Evolutionary conservation across 2,329 filamentous ascomycete genomes (phyloP), one percentile per base, ranked within the genome.

Genomic region (Sporothrix sp.): DNA sequence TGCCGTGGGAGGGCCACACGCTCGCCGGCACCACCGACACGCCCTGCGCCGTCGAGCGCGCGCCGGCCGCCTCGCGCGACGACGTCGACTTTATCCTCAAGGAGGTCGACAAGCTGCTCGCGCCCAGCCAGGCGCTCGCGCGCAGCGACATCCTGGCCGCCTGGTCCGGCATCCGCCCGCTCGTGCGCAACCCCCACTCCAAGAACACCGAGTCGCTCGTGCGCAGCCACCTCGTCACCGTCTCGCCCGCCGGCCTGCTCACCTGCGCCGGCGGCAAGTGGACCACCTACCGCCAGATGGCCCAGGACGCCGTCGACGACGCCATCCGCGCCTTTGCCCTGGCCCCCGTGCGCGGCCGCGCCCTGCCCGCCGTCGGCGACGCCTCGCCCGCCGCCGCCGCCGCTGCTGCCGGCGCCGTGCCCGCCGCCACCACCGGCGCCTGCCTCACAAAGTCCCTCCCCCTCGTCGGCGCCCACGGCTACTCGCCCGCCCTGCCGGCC

Each of bases 231-330:
- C 75, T 93, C 47, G 78, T 91, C 58, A 84, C 84, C 47, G 77
- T 85, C 37, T 90, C 86, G 18, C 67, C 78, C 6, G 85, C 85
- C 1, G 86, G 85, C 13, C 75, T 93, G 14, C 70, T 93, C 58
- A 91, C 86, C 47, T 88, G 85, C 65, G 85, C 85, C 30, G 86
- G 86, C 59, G 86, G 86, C 55, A 93, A 91, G 69, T 91, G 86
- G 86, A 93, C 86, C 6, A 93, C 86, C 10, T 93, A 91, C 69
- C 84, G 86, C 50, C 84, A 90, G 63, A 93, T 93, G 87, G 84
- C 87, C 48, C 84, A 93, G 65, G 85, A 91, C 60, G 84, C 85
- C 43, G 86, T 93, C 54, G 85, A 91, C 62, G 82, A 87, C 61
- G 86, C 86, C 25, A 75, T 90, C 66, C 71, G 74, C 55, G 71